Evolutionary conservation across 1,139 yeast species (phyloP).

Genomic region (Lodderomyces parapsilosis): DNA sequence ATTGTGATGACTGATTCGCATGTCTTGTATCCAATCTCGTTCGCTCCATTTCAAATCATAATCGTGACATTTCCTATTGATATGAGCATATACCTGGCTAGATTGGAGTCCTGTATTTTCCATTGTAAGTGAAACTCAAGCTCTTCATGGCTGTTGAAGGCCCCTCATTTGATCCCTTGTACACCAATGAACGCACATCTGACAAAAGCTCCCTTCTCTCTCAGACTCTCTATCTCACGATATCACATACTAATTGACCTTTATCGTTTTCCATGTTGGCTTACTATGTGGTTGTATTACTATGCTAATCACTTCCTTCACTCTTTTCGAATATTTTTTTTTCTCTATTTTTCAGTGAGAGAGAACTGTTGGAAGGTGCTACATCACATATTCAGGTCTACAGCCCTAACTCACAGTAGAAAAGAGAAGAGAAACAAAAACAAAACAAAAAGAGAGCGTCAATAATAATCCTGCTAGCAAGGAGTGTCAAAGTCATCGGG

Average conservation of each 20-base stretch:
- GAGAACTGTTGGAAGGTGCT: no score
- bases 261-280: conserved; percentile 98
- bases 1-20: no score
- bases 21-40: no score
- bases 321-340: neutral
- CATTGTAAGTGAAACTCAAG: no score
- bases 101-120: no score
- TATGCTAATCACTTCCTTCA: neutral
- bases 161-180: neutral
- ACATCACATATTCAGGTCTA: neutral
- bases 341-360: no score
- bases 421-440: neutral
- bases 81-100: no score
- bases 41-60: no score
- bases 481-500: neutral
- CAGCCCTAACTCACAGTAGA: neutral
- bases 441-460: no score
- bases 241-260: conserved; percentile 93
- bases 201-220: neutral
- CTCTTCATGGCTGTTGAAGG: neutral
- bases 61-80: no score
- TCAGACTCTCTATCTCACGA: neutral
- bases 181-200: neutral
- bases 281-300: neutral
- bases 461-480: no score